Evolutionary conservation across 106 monocot species (phyloP), one percentile per base, ranked within the genome.

Genomic region (Allium sativum): DNA sequence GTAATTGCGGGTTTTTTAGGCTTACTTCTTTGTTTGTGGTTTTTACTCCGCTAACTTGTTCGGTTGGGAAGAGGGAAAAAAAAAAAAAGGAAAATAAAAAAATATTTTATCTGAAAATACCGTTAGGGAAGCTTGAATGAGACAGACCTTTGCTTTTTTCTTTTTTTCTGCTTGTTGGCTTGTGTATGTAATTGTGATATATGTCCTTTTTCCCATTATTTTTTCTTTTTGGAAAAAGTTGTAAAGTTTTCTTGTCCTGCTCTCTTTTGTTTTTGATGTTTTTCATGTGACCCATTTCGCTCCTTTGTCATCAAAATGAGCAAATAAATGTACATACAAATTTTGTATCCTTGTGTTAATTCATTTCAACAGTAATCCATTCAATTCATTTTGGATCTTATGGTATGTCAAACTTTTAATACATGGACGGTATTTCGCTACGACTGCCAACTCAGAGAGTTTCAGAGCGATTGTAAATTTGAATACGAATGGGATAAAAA

Each of bases 131-230:
- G 48, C 40, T 7, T 14, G 47, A 47, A 46, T 48, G 62, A 48
- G 47, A 62, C 45, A 21, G n/a, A 16, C 44, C 53, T 71, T 50
- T 50, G 42, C 55, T 55, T 72, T 41, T 56, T 42, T 51, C 18
- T 10, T 13, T 62, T 56, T 48, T 47, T 67, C 40, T 46, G 62
- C 21, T 62, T 62, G 47, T 48, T 62, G 47, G 62, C 62, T 62
- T 62, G 62, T 62, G 62, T 62, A 62, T 48, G 62, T 62, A 62
- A 62, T 48, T 62, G 62, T 62, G 48, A 62, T 47, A 48, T 62
- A 60, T 43, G 48, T 40, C 8, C 13, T 47, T 62, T 18, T 18
- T 9, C 18, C 60, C 60, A 48, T 48, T 21, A 13, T 45, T 46
- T 44, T 12, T 45, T 16, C 43, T 42, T 45, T 45, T 62, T 62